Evolutionary conservation across 352 stramenopile species (phyloP), one percentile per base, ranked within the genome.

Genomic region (Phytophthora colocasiae): DNA sequence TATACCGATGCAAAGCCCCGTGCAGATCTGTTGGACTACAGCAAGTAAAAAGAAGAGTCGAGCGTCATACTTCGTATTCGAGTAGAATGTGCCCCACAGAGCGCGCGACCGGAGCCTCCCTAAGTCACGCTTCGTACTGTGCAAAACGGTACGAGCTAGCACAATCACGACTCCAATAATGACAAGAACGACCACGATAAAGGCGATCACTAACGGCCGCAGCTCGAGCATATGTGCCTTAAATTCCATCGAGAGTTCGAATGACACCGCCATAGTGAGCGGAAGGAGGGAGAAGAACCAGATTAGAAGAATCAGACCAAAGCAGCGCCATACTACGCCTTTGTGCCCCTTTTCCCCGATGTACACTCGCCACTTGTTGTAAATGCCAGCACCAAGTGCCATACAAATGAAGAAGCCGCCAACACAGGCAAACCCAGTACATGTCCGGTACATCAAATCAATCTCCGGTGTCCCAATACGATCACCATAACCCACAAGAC

Each of bases 221-320:
- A 58, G 36, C 6, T 60, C 52, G 9, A 75, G 36, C 19, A 60
- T 24, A 0, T 63, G 32, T 0, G 71, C 40, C 39, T 81, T 67
- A 14, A 81, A 63, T 58, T 88, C 77, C 81, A 90, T 92, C 22
- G 58, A 75, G 14, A 86, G 81, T 32, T 88, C 83, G 49, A 83
- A 89, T 32, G 75, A 72, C 2, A 69, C 67, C 6, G 81, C 64
- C 52, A 88, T 67, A 17, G 60, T 78, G 19, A 90, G 55, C 4
- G 83, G 81, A 10, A 87, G 81, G 2, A 89, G 38, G 14, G 63
- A 62, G 43, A 89, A 83, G 61, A 80, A 79, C 76, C 78, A 87
- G 3, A 89, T 36, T 1, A 92, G 58, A 39, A 83, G 56, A 11
- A 63, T 70, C n/a, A 92, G 58, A 3, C 81, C 76, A 9, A 89